Evolutionary conservation across 2,329 filamentous ascomycete species (phyloP), one percentile per base, ranked within the genome.

Genomic region (Dactylella cylindrospora): DNA sequence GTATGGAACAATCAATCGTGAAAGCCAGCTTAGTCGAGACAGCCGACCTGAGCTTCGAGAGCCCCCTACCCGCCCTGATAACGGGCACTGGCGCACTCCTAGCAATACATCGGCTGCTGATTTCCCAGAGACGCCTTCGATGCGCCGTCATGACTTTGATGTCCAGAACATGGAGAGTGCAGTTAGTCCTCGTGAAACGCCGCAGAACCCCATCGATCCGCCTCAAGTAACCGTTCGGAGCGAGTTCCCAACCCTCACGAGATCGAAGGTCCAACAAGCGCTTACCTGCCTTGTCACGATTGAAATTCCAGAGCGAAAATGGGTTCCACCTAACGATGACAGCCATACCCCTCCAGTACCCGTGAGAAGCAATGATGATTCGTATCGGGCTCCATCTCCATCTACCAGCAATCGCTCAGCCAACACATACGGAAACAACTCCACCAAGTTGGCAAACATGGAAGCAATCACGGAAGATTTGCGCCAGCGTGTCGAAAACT

Each of bases 131-230:
- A 64, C 66, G n/a, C 62, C 62, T 26, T 61, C 65, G 32, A 45
- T 53, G 60, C 57, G 31, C 39, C 49, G 90, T 68, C 90, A 96
- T 70, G 91, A 97, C 71, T 97, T 95, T 70, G 93, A 97, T 70
- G 82, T 95, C 12, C 91, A 97, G 72, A 90, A 90, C 2, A 95
- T 96, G 88, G 91, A 96, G 73, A 88, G 88, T 0, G 78, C 94
- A 13, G 81, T 82, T 66, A 90, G 84, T 73, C 86, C 89, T 4
- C 84, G 86, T 29, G 75, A 79, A 4, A 79, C 76, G 45, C 71
- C 85, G 15, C 79, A 83, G 7, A 95, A 95, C 68, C 89, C 90
- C 0, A 96, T 97, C 57, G 90, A 93, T 0, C 78, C 90, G 4
- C 93, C 93, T 0, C 86, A 83, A 0, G 90, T 98, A n/a, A 95